phyloP scores from a whole-genome alignment of 441 rosid genomes.

The Jatropha podagrica region DNA sequence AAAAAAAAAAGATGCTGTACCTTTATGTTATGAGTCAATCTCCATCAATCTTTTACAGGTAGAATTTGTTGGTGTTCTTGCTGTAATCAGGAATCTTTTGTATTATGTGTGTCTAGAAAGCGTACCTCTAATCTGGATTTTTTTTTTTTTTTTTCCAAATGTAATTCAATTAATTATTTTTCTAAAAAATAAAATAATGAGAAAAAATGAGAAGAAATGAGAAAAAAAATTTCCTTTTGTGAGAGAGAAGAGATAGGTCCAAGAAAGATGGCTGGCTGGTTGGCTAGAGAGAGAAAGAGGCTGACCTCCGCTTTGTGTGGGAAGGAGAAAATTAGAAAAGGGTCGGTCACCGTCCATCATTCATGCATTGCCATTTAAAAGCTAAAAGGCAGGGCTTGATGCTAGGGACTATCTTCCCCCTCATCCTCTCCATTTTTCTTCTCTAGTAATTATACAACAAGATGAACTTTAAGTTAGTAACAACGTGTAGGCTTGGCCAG shows the following conservation, averaged over 20 bases:
- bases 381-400: slow-evolving; percentile 13
- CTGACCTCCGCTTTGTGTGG: slow-evolving; percentile 23
- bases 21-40: slow-evolving; percentile 1
- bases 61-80: slow-evolving; percentile 17
- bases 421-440: neutral
- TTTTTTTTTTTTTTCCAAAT: neutral
- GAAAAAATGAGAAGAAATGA: neutral
- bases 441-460: neutral
- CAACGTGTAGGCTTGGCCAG: no score
- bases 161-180: neutral
- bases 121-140: neutral
- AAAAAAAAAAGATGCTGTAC: neutral
- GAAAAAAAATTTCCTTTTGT: neutral
- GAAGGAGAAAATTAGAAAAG: neutral
- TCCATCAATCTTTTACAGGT: slow-evolving; percentile 20
- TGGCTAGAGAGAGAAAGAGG: neutral
- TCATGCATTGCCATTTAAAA: slow-evolving; percentile 16
- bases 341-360: slow-evolving; percentile 33
- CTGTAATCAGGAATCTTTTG: slow-evolving; percentile 10
- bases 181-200: neutral
- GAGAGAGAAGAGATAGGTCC: slow-evolving; percentile 8
- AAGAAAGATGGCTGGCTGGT: slow-evolving; percentile 8
- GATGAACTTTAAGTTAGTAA: no score
- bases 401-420: neutral
- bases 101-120: neutral